Evolutionary conservation across 176 grass and related monocot species (phyloP), one percentile per base, ranked within the genome.

Genomic region (Carex myosuroides): DNA sequence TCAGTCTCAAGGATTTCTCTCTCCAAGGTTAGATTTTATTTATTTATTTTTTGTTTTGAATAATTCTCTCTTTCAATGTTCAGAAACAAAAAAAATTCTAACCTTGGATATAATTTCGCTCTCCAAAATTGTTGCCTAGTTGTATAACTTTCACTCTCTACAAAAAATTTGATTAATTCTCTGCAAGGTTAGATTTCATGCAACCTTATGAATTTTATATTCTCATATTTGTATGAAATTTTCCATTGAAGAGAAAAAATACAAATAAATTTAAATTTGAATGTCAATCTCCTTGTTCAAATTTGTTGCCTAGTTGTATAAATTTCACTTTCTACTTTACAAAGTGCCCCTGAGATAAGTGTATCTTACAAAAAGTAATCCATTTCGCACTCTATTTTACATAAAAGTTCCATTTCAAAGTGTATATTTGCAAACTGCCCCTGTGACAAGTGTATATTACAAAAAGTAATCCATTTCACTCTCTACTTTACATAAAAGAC

Each of bases 1-100:
- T 99, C 88, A 90, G 89, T 80, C 88, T 99, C 26, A 99, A 99
- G 66, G 96, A 99, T 89, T 99, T 99, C 88, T 99, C 96, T 81
- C 89, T 99, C 60, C 96, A 99, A 95, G 95, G 95, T 98, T 89
- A 80, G 68, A 80, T 64, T 69, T 69, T 81, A 42, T 42, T 42
- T 35, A 35, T 35, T 42, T 42, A 42, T 81, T 81, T 81, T 17
- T 10, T 24, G 4, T 39, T 39, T 39, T 6, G 5, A 81, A 22
- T 81, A 13, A 3, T 6, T 81, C 14, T 20, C 79, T 63, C 5
- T 63, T 81, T 81, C 18, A 42, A 21, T 11, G 10, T 18, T 26
- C 53, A 64, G 57, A 44, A 44, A 39, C 37, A 44, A 44, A 44
- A 44, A 37, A 8, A 44, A 44, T 8, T 8, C 5, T 44, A 44